Base-by-base conservation (phyloP, 73 alveolate species). In the Symbiodinium pilosum region DNA sequence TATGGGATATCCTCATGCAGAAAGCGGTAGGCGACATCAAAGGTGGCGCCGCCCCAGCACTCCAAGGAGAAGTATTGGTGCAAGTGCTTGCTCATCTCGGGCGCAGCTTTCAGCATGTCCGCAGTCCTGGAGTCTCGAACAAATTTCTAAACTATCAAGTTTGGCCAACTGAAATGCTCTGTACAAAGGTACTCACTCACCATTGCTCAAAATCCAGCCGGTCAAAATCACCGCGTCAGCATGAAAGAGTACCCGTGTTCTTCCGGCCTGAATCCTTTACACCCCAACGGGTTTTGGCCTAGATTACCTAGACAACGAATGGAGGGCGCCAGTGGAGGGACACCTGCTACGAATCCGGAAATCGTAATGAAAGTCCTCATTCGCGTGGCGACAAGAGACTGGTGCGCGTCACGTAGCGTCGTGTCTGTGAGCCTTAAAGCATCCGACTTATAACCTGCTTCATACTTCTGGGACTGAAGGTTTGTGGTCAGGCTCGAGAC, bases 21-120 rank as follows among this genome's bases (percentile, higher is more conserved):
- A 44, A 84, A 84, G 21, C 93, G 75, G 43, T 84, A 84, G 18
- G 93, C 71, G 21, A 84, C 93, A 44, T 84, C 93, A 34, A 84
- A 84, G 43, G 93, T 84, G n/a, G 93, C 93, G 3, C 93, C 93
- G n/a, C 93, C 93, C 92, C 92, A 83, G 92, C 92, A 83, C 92
- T 83, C 91, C 56, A 83, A 21, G 92, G 92, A 83, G 92, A 83
- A 83, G 68, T 42, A 39, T 24, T 83, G 69, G 38, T 83, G 56
- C 69, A 83, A 26, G 41, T 41, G 69, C 18, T 83, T 83, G 69
- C 69, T 28, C 92, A 42, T 42, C 92, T 41, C 92, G 38, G 69
- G 92, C 8, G 92, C 92, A 8, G 92, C 92, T 24, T 83, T 83
- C 42, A 83, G 69, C 69, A 83, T 83, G 68, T 83, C 92, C 24